phyloP scores from a whole-genome alignment of 306 rosid genomes.

The Abrus pulchellus region DNA sequence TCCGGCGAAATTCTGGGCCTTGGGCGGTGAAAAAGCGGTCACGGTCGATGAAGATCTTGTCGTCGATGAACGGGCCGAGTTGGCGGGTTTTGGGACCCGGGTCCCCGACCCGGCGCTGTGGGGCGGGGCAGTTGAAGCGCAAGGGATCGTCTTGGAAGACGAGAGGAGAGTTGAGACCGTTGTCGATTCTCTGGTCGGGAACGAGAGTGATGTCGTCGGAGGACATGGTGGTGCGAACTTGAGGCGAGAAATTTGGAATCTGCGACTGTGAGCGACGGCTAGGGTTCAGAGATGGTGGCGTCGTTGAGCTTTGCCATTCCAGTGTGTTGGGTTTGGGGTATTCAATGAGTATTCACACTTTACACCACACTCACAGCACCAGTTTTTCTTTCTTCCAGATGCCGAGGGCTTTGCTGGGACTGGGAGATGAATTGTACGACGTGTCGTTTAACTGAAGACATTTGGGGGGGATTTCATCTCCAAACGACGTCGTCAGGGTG shows the following conservation, averaged over 20 bases:
- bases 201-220: conserved; percentile 70
- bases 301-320: neutral
- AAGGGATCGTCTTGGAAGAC: conserved; percentile 71
- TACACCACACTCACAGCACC: neutral
- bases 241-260: conserved; percentile 24
- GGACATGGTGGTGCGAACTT: conserved; percentile 56
- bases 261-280: neutral
- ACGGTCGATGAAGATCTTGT: conserved; percentile 69
- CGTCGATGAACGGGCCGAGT: conserved; percentile 74
- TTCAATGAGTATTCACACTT: too few relatives aligned
- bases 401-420: conserved; percentile 30
- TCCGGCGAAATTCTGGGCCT: conserved; percentile 70
- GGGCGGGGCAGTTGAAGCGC: conserved; percentile 69
- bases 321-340: neutral
- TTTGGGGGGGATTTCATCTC: neutral
- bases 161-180: conserved; percentile 68
- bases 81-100: conserved; percentile 75
- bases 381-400: conserved; percentile 11
- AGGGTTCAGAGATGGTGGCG: conserved; percentile 43
- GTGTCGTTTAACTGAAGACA: conserved; percentile 27
- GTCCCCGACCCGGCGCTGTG: conserved; percentile 71
- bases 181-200: conserved; percentile 65
- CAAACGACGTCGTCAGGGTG: neutral
- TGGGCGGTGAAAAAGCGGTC: conserved; percentile 67
- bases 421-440: conserved; percentile 40